Conservation (phyloP, 1,284 basidiomycete species). For the Pascua guehoae region DNA sequence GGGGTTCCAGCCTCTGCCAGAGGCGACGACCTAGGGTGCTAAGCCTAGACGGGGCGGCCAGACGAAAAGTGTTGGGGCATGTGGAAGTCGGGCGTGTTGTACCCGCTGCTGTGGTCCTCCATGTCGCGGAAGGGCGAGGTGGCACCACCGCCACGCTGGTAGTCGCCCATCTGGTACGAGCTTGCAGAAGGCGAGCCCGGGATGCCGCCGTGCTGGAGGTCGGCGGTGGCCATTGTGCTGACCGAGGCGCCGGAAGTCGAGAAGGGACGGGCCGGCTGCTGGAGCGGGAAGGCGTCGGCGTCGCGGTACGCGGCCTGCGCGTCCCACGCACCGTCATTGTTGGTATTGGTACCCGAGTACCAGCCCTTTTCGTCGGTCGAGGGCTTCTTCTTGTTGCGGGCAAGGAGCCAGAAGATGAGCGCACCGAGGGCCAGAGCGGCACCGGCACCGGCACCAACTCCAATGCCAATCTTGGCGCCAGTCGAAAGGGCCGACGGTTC, state of each 20-base stretch:
- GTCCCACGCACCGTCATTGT: constrained; percentile 21
- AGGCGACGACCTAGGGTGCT: no score
- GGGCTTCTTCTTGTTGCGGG: constrained; percentile 26
- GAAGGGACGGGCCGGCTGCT: constrained; percentile 19
- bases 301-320: constrained; percentile 32
- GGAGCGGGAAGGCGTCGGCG: constrained; percentile 23
- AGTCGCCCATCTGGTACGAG: constrained; percentile 21
- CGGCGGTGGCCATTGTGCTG: constrained; percentile 42
- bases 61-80: no score
- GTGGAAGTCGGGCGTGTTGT: no score
- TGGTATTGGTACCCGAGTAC: constrained; percentile 20
- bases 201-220: constrained; percentile 20
- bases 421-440: constrained; percentile 31
- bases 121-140: constrained; percentile 15
- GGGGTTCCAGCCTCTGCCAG: no score
- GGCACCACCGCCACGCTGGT: constrained; percentile 16
- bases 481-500: constrained; percentile 12
- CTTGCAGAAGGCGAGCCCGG: constrained; percentile 9
- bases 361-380: constrained; percentile 27
- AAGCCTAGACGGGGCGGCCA: no score
- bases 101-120: no score
- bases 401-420: constrained; percentile 29
- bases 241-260: constrained; percentile 25
- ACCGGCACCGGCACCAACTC: constrained; percentile 38
- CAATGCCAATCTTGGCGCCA: constrained; percentile 40